Evolutionary conservation across 371 early-diverging fungal species (phyloP), one percentile per base, ranked within the genome.

Genomic region (Ecytonucleospora hepatopenaei): DNA sequence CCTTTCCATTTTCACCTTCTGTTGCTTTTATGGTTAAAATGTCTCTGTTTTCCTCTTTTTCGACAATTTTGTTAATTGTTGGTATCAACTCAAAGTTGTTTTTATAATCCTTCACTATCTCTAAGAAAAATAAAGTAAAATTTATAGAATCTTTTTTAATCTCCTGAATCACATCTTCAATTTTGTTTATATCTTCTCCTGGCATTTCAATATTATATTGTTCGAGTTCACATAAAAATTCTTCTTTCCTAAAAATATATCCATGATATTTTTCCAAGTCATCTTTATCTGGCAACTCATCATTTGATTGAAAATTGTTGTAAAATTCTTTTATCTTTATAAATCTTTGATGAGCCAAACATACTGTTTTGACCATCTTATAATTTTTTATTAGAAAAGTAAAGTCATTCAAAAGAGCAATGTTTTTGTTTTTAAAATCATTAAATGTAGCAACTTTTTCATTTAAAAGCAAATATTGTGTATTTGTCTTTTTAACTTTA

Each of bases 191-290:
- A 47, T 73, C 68, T 23, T 66, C 69, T n/a, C 61, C 30, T 23
- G n/a, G 27, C 23, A 74, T 17, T 1, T 65, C 71, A n/a, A 59
- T 0, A n/a, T 62, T 67, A 28, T 58, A 70, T 31, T 47, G 59
- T 27, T 67, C 59, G 32, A 74, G 21, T n/a, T 70, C 70, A 48
- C 57, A 74, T 46, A 59, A 58, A 60, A 74, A 74, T 34, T 74
- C 68, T 47, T 74, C 74, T 1, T 48, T 17, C 2, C 59, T 67
- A 57, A 53, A 74, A 17, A 74, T 54, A 23, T 62, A 54, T n/a
- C 34, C 24, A 46, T 69, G 70, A 33, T 63, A 70, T 23, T 40
- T 53, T 31, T 64, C 51, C 17, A 74, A 32, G 60, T 70, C 60
- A 4, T 74, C 65, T 8, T 66, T 27, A 19, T 48, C 19, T 0